Evolutionary conservation across 768 basidiomycete genomes (phyloP).

Genomic region (Suillus subaureus): DNA sequence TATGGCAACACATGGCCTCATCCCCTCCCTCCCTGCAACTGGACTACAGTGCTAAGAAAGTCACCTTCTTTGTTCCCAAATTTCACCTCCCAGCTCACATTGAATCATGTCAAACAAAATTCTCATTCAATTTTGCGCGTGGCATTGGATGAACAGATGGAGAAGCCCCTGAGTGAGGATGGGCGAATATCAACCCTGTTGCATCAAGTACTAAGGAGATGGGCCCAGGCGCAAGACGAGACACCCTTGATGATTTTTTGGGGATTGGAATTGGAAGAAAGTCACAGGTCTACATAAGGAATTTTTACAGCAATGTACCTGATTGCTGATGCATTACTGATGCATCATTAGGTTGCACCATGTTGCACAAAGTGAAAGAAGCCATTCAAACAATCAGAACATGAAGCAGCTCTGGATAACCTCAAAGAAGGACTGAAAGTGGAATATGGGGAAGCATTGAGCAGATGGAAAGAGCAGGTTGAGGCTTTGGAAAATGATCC

Average conservation of each 20-base stretch:
- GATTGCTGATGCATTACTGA: neutral
- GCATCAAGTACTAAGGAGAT: slow-evolving; percentile 40
- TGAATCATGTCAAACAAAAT: slow-evolving; percentile 25
- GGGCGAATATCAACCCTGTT: slow-evolving; percentile 37
- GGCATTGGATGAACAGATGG: slow-evolving; percentile 36
- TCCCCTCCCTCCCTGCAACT: slow-evolving; percentile 1
- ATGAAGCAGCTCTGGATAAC: neutral
- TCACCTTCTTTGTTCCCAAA: slow-evolving; percentile 31
- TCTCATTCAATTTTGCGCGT: slow-evolving; percentile 28
- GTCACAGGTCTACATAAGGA: slow-evolving; percentile 22
- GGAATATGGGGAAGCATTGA: slow-evolving; percentile 5
- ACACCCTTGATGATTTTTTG: slow-evolving; percentile 38
- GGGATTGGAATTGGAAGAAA: slow-evolving; percentile 39
- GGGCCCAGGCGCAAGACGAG: slow-evolving; percentile 32
- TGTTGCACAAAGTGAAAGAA: slow-evolving; percentile 7
- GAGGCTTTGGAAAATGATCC: slow-evolving; percentile 26
- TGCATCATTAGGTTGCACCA: neutral
- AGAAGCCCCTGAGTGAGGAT: slow-evolving; percentile 37
- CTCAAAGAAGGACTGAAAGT: neutral
- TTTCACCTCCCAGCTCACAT: slow-evolving; percentile 39
- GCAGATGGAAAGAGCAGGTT: slow-evolving; percentile 18
- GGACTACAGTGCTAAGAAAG: neutral
- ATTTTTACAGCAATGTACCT: neutral
- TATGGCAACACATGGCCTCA: neutral
- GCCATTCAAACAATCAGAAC: slow-evolving; percentile 5